Base-by-base conservation (phyloP, 2,329 filamentous ascomycete genomes). In the Clarireedia hainanense region DNA sequence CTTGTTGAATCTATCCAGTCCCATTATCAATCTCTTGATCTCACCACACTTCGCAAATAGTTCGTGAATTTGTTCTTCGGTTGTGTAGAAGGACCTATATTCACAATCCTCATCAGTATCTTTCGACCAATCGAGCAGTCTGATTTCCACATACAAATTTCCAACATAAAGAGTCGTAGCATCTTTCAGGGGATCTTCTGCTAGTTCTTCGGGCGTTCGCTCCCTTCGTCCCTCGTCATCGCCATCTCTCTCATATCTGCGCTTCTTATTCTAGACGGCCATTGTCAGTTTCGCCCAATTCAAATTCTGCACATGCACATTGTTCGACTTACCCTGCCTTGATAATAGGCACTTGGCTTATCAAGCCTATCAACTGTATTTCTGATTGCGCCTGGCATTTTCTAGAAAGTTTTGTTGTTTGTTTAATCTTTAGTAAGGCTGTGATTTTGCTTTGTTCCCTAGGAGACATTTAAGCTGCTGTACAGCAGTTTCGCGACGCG, bases 11-110 rank as follows among this genome's bases (percentile, higher is more conserved):
- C 94, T 87, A 71, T 99, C 94, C 52, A 99, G 83, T 50, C 94
- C 94, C 94, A 99, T 99, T 62, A 99, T 84, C 48, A 99, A 83
- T 27, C 94, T 89, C 75, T 99, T 99, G 74, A 99, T 95, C 76
- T 97, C 94, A 67, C 94, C 94, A 73, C 91, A 92, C 79, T 96
- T 96, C 58, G 87, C 85, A 72, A 96, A 96, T 48, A 96, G 83
- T 73, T 97, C 92, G 73, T 97, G 92, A 58, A 99, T 96, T 71
- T 99, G 94, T 75, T 99, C 94, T 72, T 99, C 94, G 56, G 94
- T 99, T 24, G 94, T 99, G 79, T 96, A 96, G 76, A 96, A 96
- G 42, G 91, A 95, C 54, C 88, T 91, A 64, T 26, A 43, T 15
- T 37, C 23, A 17, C 36, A 34, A 34, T 34, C 30, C 6, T 27